These are phyloP conservation scores for Plectosphaerella cucumerina DNA, from an alignment of 2,329 filamentous ascomycete species.

Conservation along the genomic window DNA sequence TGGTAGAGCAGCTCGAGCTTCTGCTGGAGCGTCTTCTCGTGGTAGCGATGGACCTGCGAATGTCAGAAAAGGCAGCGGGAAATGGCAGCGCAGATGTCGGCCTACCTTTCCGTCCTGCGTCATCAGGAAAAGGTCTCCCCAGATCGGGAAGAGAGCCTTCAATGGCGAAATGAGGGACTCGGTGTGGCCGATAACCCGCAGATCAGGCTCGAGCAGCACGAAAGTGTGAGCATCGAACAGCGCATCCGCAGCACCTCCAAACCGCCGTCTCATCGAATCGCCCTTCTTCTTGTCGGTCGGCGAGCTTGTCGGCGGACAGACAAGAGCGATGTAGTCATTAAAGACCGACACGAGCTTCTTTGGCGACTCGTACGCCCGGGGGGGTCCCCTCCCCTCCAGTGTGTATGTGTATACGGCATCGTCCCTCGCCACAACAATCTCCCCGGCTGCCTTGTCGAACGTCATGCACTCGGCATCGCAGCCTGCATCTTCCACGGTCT, in stretches of 20 bases:
- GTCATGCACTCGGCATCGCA: slow-evolving; percentile 96
- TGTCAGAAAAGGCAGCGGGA: too few relatives aligned
- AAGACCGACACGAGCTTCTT: slow-evolving; percentile 80
- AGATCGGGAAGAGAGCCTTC: slow-evolving; percentile 76
- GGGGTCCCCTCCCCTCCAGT: slow-evolving; percentile 76
- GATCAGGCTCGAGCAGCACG: slow-evolving; percentile 83
- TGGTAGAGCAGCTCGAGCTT: slow-evolving; percentile 92
- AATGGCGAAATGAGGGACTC: slow-evolving; percentile 80
- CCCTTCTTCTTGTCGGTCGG: slow-evolving; percentile 49
- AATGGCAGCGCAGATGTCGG: slow-evolving; percentile 50
- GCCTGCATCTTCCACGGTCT: slow-evolving; percentile 82
- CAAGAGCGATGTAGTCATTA: slow-evolving; percentile 80
- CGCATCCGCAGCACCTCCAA: slow-evolving; percentile 71
- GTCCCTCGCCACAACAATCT: slow-evolving; percentile 87
- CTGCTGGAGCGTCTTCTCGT: slow-evolving; percentile 85
- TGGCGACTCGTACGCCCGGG: slow-evolving; percentile 84
- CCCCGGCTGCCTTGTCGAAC: slow-evolving; percentile 71
- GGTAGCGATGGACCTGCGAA: slow-evolving; percentile 82
- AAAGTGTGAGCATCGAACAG: slow-evolving; percentile 86
- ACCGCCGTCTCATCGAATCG: slow-evolving; percentile 63
- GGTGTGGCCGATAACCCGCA: slow-evolving; percentile 85
- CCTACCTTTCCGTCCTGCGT: slow-evolving; percentile 91
- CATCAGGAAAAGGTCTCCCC: slow-evolving; percentile 89
- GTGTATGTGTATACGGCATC: slow-evolving; percentile 96
- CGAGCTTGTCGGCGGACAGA: slow-evolving; percentile 64